Evolutionary conservation across 176 grass and related monocot genomes (phyloP), one percentile per base, ranked within the genome.

Genomic region (Cocos nucifera): DNA sequence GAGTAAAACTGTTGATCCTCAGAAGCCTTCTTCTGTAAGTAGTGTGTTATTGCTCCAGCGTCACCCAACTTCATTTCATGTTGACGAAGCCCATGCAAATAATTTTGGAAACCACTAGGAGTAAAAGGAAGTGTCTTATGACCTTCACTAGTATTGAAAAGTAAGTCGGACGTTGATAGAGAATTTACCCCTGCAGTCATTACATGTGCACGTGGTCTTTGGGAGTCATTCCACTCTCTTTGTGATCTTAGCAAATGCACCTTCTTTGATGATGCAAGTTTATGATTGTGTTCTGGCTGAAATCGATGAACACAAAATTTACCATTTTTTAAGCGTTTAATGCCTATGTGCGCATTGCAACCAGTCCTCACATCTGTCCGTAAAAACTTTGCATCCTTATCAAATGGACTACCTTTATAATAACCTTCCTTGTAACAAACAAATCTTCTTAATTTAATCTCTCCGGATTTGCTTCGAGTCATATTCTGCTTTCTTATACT

Each of bases 231-330:
- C 54, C 51, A 50, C n/a, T 67, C 51, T n/a, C 68, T 79, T 49
- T 79, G 76, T 63, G 67, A 79, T 56, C 76, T 79, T 66, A 79
- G 35, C 24, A 72, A 59, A 30, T 72, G 67, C 39, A 79, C 76
- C 27, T 79, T 79, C 65, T 62, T 78, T 14, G 58, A 72, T 23
- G 66, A 72, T 64, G 50, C 68, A 57, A 79, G 60, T 14, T 54
- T 61, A 39, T 72, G 67, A 27, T 79, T 79, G 68, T 79, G 67
- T 15, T 72, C 67, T 57, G 67, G 76, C 62, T 70, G 67, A 51
- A 71, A 79, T 15, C 75, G 66, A 18, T 70, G 66, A 27, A 70
- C 61, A 53, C 65, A 70, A 49, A 69, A 78, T 19, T 61, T 54
- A 39, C 66, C 75, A 64, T 35, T 78, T 64, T 78, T 78, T 18